These are phyloP conservation scores for Mycena rosella DNA, from an alignment of 768 basidiomycete genomes.

Conservation along the genomic window DNA sequence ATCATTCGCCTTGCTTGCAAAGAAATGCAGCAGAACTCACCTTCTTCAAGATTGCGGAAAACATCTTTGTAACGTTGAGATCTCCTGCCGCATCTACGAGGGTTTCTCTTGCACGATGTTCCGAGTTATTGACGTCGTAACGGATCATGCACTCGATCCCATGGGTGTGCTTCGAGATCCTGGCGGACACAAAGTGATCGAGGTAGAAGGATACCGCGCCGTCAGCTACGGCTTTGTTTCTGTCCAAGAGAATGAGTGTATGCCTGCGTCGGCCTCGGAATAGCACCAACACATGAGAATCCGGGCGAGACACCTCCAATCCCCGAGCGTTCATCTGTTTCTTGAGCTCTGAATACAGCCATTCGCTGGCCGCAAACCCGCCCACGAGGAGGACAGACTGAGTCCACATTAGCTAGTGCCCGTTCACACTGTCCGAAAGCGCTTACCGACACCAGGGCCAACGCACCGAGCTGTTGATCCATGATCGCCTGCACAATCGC, in stretches of 20 bases:
- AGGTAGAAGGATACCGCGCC: slow-evolving; percentile 31
- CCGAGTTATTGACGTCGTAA: slow-evolving; percentile 30
- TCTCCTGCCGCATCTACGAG: slow-evolving; percentile 25
- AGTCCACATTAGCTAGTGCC: too few species aligned
- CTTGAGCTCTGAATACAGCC: slow-evolving; percentile 61
- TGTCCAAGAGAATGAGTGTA: background rate
- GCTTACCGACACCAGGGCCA: slow-evolving; percentile 46
- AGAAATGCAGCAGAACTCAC: too few species aligned
- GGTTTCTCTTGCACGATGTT: slow-evolving; percentile 28
- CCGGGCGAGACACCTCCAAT: slow-evolving; percentile 62
- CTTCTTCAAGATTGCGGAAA: slow-evolving; percentile 44
- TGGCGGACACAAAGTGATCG: slow-evolving; percentile 24
- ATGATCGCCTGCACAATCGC: slow-evolving; percentile 51
- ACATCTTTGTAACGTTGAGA: slow-evolving; percentile 35
- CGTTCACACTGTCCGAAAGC: too few species aligned
- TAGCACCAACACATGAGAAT: slow-evolving; percentile 64
- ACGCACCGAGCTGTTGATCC: slow-evolving; percentile 41
- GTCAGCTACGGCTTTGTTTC: slow-evolving; percentile 33
- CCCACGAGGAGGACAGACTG: slow-evolving; percentile 69
- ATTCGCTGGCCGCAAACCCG: slow-evolving; percentile 70
- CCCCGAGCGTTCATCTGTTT: slow-evolving; percentile 51
- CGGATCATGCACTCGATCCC: background rate
- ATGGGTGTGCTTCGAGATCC: slow-evolving; percentile 28
- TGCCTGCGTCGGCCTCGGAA: too few species aligned
- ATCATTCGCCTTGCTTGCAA: too few species aligned